Evolutionary conservation across 1,284 basidiomycete species (phyloP), one percentile per base, ranked within the genome.

Genomic region (Rhizopogon parksii): DNA sequence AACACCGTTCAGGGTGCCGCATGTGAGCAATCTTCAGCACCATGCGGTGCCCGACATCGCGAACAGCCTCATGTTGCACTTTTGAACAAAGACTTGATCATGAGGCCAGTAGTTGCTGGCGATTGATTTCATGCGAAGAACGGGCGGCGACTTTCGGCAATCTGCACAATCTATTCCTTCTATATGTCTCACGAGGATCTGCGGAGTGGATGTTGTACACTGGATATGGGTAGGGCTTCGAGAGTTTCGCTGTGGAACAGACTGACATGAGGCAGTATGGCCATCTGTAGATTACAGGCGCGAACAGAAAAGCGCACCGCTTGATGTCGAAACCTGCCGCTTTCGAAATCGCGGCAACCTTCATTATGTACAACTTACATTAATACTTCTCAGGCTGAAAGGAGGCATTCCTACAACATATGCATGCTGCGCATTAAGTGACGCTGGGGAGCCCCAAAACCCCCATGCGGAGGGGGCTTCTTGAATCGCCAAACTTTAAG

Each of bases 1-100:
- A 36, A 54, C 15, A 37, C 47, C 56, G 48, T 46, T n/a, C 47
- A 49, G 57, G 57, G 59, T 36, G 46, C 57, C 59, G 54, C 46
- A 40, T 47, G 36, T 34, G 39, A 34, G 12, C 32, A 19, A 21
- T 12, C n/a, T n/a, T 19, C 6, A 25, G 36, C 36, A 46, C 27
- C 38, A 55, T 50, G 36, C 12, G 40, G 49, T 46, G 21, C 36
- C 14, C 27, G 12, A 19, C 7, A 19, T 6, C 9, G 7, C 8
- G 15, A 42, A 11, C 25, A 42, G 40, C 27, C 15, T 14, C n/a
- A 14, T 12, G 17, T 8, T 17, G 25, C 40, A 30, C 11, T 30
- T 15, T 42, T 17, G 25, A 6, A 17, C 3, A 6, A n/a, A 42
- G 37, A 21, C 21, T 27, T 27, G 5, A 25, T 40, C 19, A 24